Evolutionary conservation across 208 protist species (phyloP).

Genomic region (Cochliopodium minus): DNA sequence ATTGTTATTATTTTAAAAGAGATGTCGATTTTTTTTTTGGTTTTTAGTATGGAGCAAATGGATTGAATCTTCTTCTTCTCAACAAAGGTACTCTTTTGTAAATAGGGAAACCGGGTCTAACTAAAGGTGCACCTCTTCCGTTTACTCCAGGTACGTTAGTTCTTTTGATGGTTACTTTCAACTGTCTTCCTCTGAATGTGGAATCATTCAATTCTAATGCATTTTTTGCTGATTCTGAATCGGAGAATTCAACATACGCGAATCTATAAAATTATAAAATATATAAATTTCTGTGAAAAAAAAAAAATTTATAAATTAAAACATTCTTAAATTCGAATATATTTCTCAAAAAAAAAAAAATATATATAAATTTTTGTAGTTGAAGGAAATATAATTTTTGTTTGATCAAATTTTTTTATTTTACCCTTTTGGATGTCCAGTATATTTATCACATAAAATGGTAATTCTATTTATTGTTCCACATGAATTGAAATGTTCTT

Average conservation of each 20-base stretch:
- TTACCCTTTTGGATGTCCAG: constrained; percentile 60
- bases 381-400: too few relatives aligned
- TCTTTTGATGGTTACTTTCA: constrained; percentile 18
- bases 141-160: constrained; percentile 6
- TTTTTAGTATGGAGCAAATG: too few relatives aligned
- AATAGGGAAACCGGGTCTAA: too few relatives aligned
- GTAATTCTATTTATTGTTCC: constrained; percentile 65
- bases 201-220: constrained; percentile 30
- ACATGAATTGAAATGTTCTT: constrained; percentile 61
- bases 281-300: too few relatives aligned
- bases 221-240: constrained; percentile 46
- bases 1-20: too few relatives aligned
- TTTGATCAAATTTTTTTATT: too few relatives aligned
- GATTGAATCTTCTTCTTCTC: too few relatives aligned
- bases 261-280: constrained; percentile 18
- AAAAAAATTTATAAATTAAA: background rate
- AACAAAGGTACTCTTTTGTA: too few relatives aligned
- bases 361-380: too few relatives aligned
- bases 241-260: constrained; percentile 72
- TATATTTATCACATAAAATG: constrained; percentile 61
- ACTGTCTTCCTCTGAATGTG: constrained; percentile 11
- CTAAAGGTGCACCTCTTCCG: background rate
- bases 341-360: background rate
- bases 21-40: too few relatives aligned
- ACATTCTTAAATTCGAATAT: background rate